Base-by-base conservation (phyloP, 495 filamentous ascomycete genomes). In the Hypoxylon lienhwacheense region DNA sequence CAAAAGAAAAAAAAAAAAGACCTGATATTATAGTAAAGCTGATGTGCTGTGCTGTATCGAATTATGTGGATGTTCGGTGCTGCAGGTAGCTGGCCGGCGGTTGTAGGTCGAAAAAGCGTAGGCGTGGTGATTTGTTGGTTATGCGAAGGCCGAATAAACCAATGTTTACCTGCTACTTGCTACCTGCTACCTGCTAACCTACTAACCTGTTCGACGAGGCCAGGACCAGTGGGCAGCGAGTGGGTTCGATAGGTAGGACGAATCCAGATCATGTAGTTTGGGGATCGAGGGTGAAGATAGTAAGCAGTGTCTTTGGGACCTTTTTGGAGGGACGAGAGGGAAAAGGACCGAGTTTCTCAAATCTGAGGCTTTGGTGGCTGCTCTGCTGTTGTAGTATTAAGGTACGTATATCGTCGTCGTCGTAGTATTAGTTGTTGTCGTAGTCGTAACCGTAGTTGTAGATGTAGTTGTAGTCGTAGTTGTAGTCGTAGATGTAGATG, bases 91-190 rank as follows among this genome's bases (percentile, higher is more conserved):
- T 34, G 43, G 50, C 47, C 49, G 35, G 39, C 25, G 50, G 61
- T 47, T 60, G 57, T 52, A 55, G 43, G 29, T 53, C 43, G 37
- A 50, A 53, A 40, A 61, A 44, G 57, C 63, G n/a, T n/a, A 53
- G 54, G 66, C 57, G 59, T 59, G 56, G 48, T 47, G 32, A 52
- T 53, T 60, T 45, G 40, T 25, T 22, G 52, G 34, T 55, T 52
- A 48, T 59, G 57, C 53, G 46, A 40, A 41, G 14, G 11, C n/a
- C n/a, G 31, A 37, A 47, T 49, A 40, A 39, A 31, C 55, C 49
- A 60, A 50, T 53, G 55, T 59, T 55, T 54, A 55, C 49, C 60
- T 32, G 51, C 20, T 19, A 24, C 12, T 21, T 20, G 17, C 37
- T 41, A 41, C 4, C 24, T 21, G 37, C n/a, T n/a, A n/a, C n/a